Conservation (phyloP, 2,329 filamentous ascomycete genomes). For the Arthrobotrys megalospora region DNA sequence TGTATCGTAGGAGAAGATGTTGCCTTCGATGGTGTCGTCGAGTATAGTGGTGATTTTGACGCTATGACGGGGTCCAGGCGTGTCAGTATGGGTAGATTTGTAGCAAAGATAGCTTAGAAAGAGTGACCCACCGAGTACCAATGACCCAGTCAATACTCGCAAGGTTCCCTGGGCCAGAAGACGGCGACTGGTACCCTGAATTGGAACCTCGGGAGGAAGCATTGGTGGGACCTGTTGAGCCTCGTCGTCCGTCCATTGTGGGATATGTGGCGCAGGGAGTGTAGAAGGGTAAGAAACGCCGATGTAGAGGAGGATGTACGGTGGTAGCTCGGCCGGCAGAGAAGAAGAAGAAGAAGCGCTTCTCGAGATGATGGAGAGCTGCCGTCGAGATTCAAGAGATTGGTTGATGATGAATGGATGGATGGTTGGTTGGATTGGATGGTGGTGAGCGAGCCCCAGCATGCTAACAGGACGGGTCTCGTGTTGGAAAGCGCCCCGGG, state of each 20-base stretch:
- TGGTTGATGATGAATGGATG: not conserved
- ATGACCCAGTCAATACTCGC: slow-evolving; percentile 63
- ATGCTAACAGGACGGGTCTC: not conserved
- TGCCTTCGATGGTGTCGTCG: slow-evolving; percentile 64
- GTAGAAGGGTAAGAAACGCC: slow-evolving; percentile 16
- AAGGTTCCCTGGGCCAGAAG: slow-evolving; percentile 58
- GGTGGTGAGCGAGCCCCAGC: slow-evolving; percentile 5
- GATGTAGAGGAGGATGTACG: not conserved
- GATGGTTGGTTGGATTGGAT: too few relatives aligned
- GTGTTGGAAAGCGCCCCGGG: slow-evolving; percentile 17
- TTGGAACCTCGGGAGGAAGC: slow-evolving; percentile 53
- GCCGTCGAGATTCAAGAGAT: not conserved
- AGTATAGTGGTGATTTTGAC: slow-evolving; percentile 64
- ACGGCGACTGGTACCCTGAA: slow-evolving; percentile 50
- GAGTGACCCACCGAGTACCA: slow-evolving; percentile 62
- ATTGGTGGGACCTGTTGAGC: slow-evolving; percentile 61
- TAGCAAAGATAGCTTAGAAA: not conserved
- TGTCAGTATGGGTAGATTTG: slow-evolving; percentile 7
- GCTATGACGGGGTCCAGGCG: slow-evolving; percentile 34
- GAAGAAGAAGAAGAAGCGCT: not conserved
- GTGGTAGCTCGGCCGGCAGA: not conserved
- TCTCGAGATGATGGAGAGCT: slow-evolving; percentile 1
- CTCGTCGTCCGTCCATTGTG: slow-evolving; percentile 62
- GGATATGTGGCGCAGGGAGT: slow-evolving; percentile 1
- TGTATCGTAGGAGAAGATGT: slow-evolving; percentile 64